Evolutionary conservation across 352 stramenopile genomes (phyloP).

Genomic region (Globisporangium apiculatum): DNA sequence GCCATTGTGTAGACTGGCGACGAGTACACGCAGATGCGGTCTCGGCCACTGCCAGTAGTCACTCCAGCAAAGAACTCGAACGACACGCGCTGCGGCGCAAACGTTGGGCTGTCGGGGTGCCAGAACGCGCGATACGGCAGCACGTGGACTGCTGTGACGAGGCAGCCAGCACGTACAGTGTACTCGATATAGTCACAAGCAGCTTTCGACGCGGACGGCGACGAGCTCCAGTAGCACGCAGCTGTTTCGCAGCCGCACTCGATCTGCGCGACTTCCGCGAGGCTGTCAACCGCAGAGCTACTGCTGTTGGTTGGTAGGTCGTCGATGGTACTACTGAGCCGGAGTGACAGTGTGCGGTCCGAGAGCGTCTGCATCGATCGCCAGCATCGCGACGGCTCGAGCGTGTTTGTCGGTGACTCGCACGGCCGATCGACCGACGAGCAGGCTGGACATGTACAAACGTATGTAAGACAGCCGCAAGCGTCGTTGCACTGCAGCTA

Average conservation of each 20-base stretch:
- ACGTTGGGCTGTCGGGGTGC: constrained; percentile 67
- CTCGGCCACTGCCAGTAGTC: not conserved
- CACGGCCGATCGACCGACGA: constrained; percentile 26
- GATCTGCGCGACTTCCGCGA: constrained; percentile 41
- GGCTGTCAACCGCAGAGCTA: constrained; percentile 22
- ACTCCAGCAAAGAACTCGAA: constrained; percentile 36
- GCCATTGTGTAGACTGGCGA: constrained; percentile 43
- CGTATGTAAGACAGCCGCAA: not conserved
- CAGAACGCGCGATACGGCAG: constrained; percentile 74
- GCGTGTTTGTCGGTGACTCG: constrained; percentile 27
- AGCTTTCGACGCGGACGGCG: constrained; percentile 12
- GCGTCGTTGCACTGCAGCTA: not conserved
- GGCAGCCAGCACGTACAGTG: constrained; percentile 24
- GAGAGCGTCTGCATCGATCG: constrained; percentile 16
- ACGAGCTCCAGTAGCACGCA: constrained; percentile 57
- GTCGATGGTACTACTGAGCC: not conserved
- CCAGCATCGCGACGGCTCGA: constrained; percentile 28
- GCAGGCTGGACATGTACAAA: constrained; percentile 8
- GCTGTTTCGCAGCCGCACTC: constrained; percentile 59
- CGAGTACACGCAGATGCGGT: constrained; percentile 25
- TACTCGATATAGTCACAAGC: constrained; percentile 65
- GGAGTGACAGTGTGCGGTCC: constrained; percentile 25
- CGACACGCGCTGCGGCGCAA: constrained; percentile 46
- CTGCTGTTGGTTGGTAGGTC: not conserved
- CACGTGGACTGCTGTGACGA: constrained; percentile 47